Evolutionary conservation across 2,329 filamentous ascomycete species (phyloP).

Genomic region (Leptodontidium sp.): DNA sequence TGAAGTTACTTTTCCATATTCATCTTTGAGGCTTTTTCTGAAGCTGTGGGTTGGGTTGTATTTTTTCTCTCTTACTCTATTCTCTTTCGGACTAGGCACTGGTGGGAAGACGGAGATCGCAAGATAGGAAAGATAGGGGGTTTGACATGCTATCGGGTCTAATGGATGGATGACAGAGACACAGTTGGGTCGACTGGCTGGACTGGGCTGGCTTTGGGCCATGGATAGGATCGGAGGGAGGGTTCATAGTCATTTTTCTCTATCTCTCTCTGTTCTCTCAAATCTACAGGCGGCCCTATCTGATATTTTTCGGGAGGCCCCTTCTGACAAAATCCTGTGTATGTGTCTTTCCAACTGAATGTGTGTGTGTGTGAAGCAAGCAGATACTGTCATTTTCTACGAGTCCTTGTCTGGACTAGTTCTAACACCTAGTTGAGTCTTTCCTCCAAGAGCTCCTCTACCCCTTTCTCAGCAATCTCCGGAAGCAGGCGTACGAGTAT

Average conservation of each 20-base stretch:
- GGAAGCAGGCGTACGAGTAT: constrained; percentile 84
- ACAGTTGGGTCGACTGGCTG: constrained; percentile 13
- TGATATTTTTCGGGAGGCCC: constrained; percentile 42
- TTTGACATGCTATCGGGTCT: constrained; percentile 5
- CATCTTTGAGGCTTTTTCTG: constrained; percentile 10
- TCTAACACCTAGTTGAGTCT: constrained; percentile 58
- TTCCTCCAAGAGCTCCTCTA: constrained; percentile 77
- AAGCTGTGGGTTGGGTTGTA: constrained; percentile 14
- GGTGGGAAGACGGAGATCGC: constrained; percentile 20
- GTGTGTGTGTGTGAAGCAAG: neutral
- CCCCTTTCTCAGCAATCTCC: constrained; percentile 77
- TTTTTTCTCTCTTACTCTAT: neutral
- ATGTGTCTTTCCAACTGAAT: neutral
- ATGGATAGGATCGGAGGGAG: constrained; percentile 8
- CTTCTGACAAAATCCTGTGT: constrained; percentile 34
- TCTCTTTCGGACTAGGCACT: constrained; percentile 2
- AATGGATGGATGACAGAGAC: neutral
- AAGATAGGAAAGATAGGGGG: constrained; percentile 8
- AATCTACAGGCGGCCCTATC: constrained; percentile 41
- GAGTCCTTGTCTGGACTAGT: neutral
- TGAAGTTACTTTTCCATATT: neutral
- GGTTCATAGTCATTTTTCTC: constrained; percentile 29
- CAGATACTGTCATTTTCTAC: neutral
- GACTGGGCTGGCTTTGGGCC: neutral
- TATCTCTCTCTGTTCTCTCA: constrained; percentile 18